Base-by-base conservation (phyloP, 331 rosid genomes). In the Malus hybrid region DNA sequence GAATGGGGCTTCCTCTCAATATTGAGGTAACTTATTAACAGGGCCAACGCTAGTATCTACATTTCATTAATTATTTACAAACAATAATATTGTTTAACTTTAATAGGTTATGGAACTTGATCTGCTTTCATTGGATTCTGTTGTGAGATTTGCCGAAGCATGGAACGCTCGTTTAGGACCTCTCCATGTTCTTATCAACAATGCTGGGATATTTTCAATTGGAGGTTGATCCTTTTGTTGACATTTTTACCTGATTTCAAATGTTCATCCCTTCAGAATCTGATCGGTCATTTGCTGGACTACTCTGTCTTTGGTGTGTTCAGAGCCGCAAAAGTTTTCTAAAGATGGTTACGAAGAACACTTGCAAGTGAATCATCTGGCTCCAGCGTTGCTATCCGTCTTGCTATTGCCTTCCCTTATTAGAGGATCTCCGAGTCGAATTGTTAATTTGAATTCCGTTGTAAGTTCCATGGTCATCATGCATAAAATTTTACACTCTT, bases 291-390 rank as follows among this genome's bases (percentile, higher is more conserved):
- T 42, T 77, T 42, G 44, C 64, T 71, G 28, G 59, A 68, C 15
- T 76, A 11, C 52, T 18, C 24, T 68, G 62, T 52, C 74, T 76
- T 72, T 64, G 68, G 77, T 77, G 72, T 73, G 57, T 83, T 72
- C 85, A 95, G 99, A 95, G 86, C 93, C 93, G 6, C 99, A 90
- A 71, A 90, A 76, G 56, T 83, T 92, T 85, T 95, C 99, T 16
- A 90, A 87, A 86, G 97, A 92, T 75, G 96, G 96, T 66, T 90
- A 92, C 60, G 99, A 95, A 84, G 90, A 90, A 80, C 99, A 95
- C 90, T 77, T 92, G 90, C 99, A 95, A 92, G 99, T 95, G 78
- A 95, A 95, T 82, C 99, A 95, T 84, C 89, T 95, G 63, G 99
- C 93, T 70, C 97, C 99, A 46, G 92, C 97, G 52, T 77, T 95